Evolutionary conservation across 169 alveolate species (phyloP).

Genomic region (Pseudocohnilembus persalinus): DNA sequence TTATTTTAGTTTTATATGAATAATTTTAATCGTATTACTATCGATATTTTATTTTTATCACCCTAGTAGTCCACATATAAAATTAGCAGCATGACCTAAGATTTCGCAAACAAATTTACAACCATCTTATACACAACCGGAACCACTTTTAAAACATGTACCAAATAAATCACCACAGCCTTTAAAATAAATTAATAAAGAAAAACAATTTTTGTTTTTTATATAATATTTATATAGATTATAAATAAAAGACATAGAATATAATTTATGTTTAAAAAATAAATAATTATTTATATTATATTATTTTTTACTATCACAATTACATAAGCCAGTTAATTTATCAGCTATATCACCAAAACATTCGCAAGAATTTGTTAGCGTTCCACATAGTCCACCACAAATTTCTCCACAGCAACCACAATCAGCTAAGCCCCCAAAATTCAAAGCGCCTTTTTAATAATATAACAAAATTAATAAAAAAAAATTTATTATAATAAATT

Average conservation of each 20-base stretch:
- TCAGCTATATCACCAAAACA: neutral
- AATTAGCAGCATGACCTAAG: neutral
- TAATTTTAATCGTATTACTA: too few species aligned
- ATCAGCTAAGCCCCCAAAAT: neutral
- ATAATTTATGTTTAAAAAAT: too few species aligned
- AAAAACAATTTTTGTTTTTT: too few species aligned
- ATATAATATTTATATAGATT: too few species aligned
- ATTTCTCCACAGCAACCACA: neutral
- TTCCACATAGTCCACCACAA: neutral
- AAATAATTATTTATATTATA: too few species aligned
- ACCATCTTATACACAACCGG: neutral
- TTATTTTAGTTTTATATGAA: too few species aligned
- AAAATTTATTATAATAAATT: too few species aligned
- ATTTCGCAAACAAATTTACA: neutral
- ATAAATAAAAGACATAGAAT: too few species aligned
- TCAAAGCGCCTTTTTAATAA: neutral
- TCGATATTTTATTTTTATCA: too few species aligned
- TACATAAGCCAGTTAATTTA: neutral
- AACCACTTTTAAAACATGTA: neutral
- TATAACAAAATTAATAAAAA: neutral
- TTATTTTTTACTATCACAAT: neutral
- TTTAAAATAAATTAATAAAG: too few species aligned
- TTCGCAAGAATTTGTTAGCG: neutral
- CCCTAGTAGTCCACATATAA: neutral
- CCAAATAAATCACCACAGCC: neutral